Percentiles rank a stretch among this genome's conserved stretches.
phyloP scores from a whole-genome alignment of 2,329 filamentous ascomycete species.

The Fusarium beomiforme region DNA sequence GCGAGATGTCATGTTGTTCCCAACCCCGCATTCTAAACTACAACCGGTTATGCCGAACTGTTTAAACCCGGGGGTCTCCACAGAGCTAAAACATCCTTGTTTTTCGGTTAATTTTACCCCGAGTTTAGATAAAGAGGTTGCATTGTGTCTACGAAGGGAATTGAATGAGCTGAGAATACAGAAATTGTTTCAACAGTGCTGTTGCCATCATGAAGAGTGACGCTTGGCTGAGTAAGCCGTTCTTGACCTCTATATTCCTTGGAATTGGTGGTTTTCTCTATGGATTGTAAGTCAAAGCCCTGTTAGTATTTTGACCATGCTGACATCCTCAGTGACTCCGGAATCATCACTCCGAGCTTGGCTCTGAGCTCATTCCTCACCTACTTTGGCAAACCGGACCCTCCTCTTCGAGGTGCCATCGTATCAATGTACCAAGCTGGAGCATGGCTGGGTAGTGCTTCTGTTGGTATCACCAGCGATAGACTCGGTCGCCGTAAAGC shows the following conservation, averaged over 20 bases:
- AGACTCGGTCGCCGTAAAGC: slow-evolving; percentile 50
- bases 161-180: background rate
- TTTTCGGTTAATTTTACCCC: slow-evolving; percentile 30
- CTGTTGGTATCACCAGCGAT: slow-evolving; percentile 52
- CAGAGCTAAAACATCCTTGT: background rate
- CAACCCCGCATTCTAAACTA: slow-evolving; percentile 35
- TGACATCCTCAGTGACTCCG: slow-evolving; percentile 47
- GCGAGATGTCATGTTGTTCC: background rate
- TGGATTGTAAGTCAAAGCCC: slow-evolving; percentile 45
- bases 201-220: slow-evolving; percentile 36
- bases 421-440: slow-evolving; percentile 54
- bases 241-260: slow-evolving; percentile 51
- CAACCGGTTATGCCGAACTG: slow-evolving; percentile 9
- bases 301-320: rapidly evolving
- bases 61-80: slow-evolving; percentile 21
- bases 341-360: slow-evolving; percentile 54
- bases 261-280: slow-evolving; percentile 55
- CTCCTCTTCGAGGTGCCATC: slow-evolving; percentile 51
- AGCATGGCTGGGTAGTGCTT: slow-evolving; percentile 54
- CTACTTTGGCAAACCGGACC: slow-evolving; percentile 50
- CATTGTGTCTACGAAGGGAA: background rate
- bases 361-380: slow-evolving; percentile 48
- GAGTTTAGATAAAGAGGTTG: slow-evolving; percentile 15
- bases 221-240: slow-evolving; percentile 51
- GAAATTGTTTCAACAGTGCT: rapidly evolving